Conservation (phyloP, 176 grass and related monocot genomes). For the Aegilops umbellulata region DNA sequence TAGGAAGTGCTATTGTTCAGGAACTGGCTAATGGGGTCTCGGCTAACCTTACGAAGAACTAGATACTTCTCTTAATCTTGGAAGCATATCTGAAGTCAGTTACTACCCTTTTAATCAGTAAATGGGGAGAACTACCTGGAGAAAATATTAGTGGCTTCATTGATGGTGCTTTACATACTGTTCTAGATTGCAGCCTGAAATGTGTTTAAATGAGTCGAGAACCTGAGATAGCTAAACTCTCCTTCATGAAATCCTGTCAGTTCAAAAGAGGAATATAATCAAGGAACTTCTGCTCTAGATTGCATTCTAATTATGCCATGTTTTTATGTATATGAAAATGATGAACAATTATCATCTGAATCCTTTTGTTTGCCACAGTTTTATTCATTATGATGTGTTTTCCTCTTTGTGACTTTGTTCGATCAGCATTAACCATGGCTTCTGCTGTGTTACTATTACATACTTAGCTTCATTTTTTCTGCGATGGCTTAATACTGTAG, state of each 20-base stretch:
- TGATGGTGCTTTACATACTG: neutral
- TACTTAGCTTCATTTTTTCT: conserved; percentile 4
- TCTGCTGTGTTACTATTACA: neutral
- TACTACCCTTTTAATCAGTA: too few relatives aligned
- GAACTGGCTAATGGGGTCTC: neutral
- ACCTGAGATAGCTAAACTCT: neutral
- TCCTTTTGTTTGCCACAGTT: conserved; percentile 13
- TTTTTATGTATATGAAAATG: neutral
- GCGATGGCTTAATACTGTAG: conserved; percentile 3
- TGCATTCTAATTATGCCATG: neutral
- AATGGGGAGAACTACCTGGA: too few relatives aligned
- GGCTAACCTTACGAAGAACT: conserved; percentile 5
- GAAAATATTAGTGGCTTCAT: neutral
- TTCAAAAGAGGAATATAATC: neutral
- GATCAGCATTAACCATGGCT: neutral
- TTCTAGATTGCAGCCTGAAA: neutral
- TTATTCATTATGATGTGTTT: neutral
- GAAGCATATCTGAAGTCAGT: neutral
- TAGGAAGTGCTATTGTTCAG: neutral
- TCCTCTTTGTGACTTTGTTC: neutral
- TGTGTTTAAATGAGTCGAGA: neutral
- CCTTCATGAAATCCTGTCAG: neutral
- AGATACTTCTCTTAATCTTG: neutral
- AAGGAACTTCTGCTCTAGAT: neutral
- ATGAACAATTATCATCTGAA: neutral